Base-by-base conservation (phyloP, 345 rosid genomes). In the Viola odorata region DNA sequence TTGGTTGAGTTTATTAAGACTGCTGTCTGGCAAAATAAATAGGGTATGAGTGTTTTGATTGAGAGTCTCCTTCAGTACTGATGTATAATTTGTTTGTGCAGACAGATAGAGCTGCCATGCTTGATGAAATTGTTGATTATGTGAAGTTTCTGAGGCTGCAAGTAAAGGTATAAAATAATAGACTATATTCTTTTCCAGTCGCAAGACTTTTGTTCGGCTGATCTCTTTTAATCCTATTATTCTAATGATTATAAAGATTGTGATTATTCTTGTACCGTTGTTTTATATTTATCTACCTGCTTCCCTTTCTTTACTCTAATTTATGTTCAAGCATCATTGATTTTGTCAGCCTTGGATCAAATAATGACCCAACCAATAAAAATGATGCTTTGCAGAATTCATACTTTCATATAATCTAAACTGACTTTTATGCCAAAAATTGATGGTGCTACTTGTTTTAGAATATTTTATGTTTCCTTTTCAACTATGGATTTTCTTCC, bases 141-240 rank as follows among this genome's bases (percentile, higher is more conserved):
- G 99, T 95, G 62, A 95, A 95, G 87, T 95, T 95, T 78, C 80
- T 95, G 58, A 84, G 98, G 73, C 99, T 95, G 68, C 99, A 95
- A 82, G 99, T 88, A 62, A 95, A 95, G 99, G 99, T 91, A 80
- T 36, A 23, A 23, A 23, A 23, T 23, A 23, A 23, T 23, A 23
- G 32, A 23, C 32, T 2, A 23, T 23, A 45, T 32, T 6, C 12
- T 15, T 47, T 44, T 45, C 41, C 14, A 17, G 39, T 55, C 64
- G 3, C 52, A 49, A 44, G 12, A 12, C 50, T 8, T 5, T 7
- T 57, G 13, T 55, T 49, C 13, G 9, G 15, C 45, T 45, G 50
- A 13, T 41, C 17, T 66, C 5, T 50, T 37, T 6, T n/a, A 36
- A 14, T 14, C 32, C 51, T 5, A 54, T 37, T 59, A 15, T 52